A percentile compares a stretch with the other conserved stretches of the same genome.
Conservation (phyloP, 495 filamentous ascomycete species). For the Haplographium delicatum region DNA sequence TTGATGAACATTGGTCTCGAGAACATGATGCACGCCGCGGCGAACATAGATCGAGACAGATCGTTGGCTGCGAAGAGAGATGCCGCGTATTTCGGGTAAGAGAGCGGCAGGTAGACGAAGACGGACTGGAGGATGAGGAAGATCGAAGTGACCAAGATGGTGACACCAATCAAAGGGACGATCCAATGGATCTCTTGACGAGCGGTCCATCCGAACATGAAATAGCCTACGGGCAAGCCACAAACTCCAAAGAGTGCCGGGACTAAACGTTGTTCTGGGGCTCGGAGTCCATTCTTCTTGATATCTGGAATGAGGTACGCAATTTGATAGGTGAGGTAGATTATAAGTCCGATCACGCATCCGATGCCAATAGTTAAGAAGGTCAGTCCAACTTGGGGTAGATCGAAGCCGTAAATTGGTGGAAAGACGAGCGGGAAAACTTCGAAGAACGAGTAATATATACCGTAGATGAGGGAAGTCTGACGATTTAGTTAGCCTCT, state of each 20-base stretch:
- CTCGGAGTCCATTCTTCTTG: constrained; percentile 33
- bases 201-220: constrained; percentile 61
- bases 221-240: constrained; percentile 47
- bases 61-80: constrained; percentile 53
- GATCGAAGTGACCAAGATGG: constrained; percentile 42
- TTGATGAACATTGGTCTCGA: constrained; percentile 23
- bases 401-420: constrained; percentile 52
- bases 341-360: constrained; percentile 45
- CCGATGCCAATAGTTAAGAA: constrained; percentile 54
- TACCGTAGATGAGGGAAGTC: constrained; percentile 55
- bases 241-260: constrained; percentile 46
- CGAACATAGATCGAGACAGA: constrained; percentile 39
- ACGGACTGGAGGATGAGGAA: constrained; percentile 63
- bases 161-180: constrained; percentile 40
- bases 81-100: constrained; percentile 44
- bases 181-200: constrained; percentile 45
- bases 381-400: constrained; percentile 53
- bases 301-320: constrained; percentile 37
- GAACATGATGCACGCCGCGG: constrained; percentile 47
- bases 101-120: constrained; percentile 58
- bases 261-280: constrained; percentile 46
- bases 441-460: constrained; percentile 67
- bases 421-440: constrained; percentile 62
- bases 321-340: constrained; percentile 38
- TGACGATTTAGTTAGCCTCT: neutral